These are phyloP conservation scores for Themeda triandra DNA, from an alignment of 176 grass and related monocot genomes.

Conservation along the genomic window DNA sequence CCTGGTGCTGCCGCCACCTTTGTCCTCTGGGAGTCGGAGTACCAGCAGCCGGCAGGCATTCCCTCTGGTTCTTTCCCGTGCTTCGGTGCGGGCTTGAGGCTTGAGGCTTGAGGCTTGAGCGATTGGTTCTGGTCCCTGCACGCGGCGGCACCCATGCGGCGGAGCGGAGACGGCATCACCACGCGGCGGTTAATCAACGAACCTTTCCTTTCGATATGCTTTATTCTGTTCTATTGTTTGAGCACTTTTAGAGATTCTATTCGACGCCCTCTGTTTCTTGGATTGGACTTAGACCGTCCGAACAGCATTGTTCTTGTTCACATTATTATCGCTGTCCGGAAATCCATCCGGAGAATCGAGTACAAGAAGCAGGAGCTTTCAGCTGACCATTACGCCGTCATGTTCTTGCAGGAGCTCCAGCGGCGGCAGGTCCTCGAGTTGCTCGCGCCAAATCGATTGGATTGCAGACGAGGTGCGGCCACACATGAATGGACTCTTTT, in stretches of 20 bases:
- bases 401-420: slow-evolving; percentile 1
- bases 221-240: background rate
- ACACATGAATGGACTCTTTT: background rate
- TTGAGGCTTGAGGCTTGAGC: too few relatives aligned
- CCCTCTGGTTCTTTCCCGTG: background rate
- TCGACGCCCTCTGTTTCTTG: too few relatives aligned
- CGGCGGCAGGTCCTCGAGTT: background rate
- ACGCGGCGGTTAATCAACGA: background rate
- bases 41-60: background rate
- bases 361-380: background rate
- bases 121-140: background rate
- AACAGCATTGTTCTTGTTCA: background rate
- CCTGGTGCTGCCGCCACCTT: background rate
- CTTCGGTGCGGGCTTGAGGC: background rate
- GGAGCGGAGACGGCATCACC: background rate
- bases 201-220: background rate
- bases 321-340: background rate
- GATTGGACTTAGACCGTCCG: too few relatives aligned
- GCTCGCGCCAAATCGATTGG: slow-evolving; percentile 8
- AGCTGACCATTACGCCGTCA: background rate
- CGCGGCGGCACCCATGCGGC: background rate
- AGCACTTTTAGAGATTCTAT: background rate
- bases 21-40: background rate
- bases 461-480: background rate
- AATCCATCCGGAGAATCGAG: background rate